A percentile compares a stretch with the other conserved stretches of the same genome.
Evolutionary conservation across 1,284 basidiomycete genomes (phyloP).

Genomic region (Meira nashicola): DNA sequence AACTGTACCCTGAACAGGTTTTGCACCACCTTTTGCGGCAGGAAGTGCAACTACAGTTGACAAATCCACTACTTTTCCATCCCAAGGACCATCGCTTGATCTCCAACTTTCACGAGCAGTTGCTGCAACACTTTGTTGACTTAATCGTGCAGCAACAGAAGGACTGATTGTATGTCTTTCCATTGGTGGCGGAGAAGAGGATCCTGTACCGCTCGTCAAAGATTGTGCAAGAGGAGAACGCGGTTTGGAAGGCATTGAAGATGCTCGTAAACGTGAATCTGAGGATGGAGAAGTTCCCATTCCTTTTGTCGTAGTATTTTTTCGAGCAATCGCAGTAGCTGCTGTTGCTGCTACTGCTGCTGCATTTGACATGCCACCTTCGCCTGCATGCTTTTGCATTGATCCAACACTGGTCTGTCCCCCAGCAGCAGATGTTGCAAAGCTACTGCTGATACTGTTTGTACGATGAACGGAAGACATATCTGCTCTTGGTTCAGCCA

Average conservation of each 20-base stretch:
- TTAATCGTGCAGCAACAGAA: not conserved
- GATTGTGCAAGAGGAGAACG: not conserved
- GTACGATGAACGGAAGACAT: not conserved
- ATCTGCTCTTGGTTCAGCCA: not conserved
- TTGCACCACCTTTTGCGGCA: not conserved
- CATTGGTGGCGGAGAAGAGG: not conserved
- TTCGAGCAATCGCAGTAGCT: not conserved
- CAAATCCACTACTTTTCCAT: not conserved
- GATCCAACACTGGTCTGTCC: not conserved
- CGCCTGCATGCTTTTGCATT: conserved; percentile 2
- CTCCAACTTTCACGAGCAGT: conserved; percentile 8
- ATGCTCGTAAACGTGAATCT: not conserved
- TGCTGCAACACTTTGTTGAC: not conserved
- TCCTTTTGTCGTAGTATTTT: not conserved
- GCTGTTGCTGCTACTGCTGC: not conserved
- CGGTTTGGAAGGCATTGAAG: not conserved
- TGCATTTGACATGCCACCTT: not conserved
- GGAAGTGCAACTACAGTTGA: not conserved
- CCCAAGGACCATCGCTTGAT: conserved; percentile 7
- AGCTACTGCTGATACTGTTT: not conserved
- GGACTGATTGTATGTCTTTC: not conserved
- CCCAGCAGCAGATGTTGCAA: not conserved
- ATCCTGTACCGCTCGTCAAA: not conserved
- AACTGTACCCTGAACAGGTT: not conserved
- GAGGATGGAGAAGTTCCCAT: not conserved